These are phyloP conservation scores for Cryptococcus maquisensis DNA, from an alignment of 1,284 basidiomycete genomes.

Conservation along the genomic window DNA sequence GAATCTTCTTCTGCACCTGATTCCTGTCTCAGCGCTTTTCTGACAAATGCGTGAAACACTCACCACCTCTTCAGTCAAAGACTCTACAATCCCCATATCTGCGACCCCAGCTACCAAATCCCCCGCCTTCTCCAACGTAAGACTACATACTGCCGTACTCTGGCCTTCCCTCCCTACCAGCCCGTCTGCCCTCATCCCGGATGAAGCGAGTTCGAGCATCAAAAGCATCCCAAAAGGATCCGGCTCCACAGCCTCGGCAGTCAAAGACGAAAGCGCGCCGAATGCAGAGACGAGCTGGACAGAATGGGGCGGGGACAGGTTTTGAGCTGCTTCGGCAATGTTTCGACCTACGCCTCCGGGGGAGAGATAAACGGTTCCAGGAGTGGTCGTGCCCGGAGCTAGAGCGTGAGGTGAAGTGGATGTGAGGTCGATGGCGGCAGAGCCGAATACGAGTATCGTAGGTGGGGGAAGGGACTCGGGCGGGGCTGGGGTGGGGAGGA, in stretches of 20 bases:
- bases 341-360: conserved; percentile 93
- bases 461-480: conserved; percentile 18
- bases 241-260: conserved; percentile 3
- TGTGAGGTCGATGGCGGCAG: conserved; percentile 80
- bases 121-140: conserved; percentile 70
- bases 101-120: conserved; percentile 78
- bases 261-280: conserved; percentile 16
- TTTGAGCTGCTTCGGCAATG: conserved; percentile 75
- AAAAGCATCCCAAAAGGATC: conserved; percentile 69
- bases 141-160: conserved; percentile 55
- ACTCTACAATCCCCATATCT: conserved; percentile 75
- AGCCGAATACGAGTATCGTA: conserved; percentile 67
- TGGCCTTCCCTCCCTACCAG: conserved; percentile 50
- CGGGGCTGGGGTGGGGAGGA: neutral
- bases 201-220: conserved; percentile 54
- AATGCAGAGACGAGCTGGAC: conserved; percentile 51
- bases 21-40: neutral
- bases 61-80: conserved; percentile 55
- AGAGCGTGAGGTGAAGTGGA: conserved; percentile 50
- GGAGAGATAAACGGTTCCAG: conserved; percentile 68
- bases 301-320: conserved; percentile 24
- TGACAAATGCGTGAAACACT: conserved; percentile 13
- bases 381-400: conserved; percentile 64
- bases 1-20: conserved; percentile 18
- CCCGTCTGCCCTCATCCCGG: conserved; percentile 80